Percentiles rank a stretch among this genome's conserved stretches.
Evolutionary conservation across 495 filamentous ascomycete species (phyloP).

Genomic region (Penicillium cosmopolitanum): DNA sequence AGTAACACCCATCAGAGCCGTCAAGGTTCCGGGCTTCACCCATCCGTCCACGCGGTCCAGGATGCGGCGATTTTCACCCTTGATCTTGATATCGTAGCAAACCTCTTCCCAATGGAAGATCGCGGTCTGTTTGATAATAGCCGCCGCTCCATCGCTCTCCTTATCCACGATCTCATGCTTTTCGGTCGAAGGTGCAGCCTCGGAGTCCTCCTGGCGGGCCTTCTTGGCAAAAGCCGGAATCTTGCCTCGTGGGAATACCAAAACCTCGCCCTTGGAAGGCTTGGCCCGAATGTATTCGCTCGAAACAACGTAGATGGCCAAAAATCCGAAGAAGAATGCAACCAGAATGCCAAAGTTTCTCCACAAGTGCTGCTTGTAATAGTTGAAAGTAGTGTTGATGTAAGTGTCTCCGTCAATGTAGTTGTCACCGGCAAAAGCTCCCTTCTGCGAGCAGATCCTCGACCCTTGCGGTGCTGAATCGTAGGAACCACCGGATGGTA

Average conservation of each 20-base stretch:
- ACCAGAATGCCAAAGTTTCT: conserved; percentile 82
- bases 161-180: conserved; percentile 58
- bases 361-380: conserved; percentile 68
- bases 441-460: conserved; percentile 63
- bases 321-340: conserved; percentile 71
- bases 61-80: conserved; percentile 71
- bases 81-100: conserved; percentile 89
- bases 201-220: conserved; percentile 41
- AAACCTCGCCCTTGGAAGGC: conserved; percentile 85
- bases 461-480: conserved; percentile 42
- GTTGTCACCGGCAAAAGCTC: conserved; percentile 59
- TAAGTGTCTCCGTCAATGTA: conserved; percentile 72
- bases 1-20: conserved; percentile 78
- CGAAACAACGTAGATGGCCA: conserved; percentile 65
- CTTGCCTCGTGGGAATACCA: conserved; percentile 81
- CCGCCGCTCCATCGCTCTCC: conserved; percentile 32
- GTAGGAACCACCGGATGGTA: conserved; percentile 61
- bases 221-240: conserved; percentile 63
- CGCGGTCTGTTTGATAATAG: conserved; percentile 59
- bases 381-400: conserved; percentile 61
- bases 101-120: conserved; percentile 89
- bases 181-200: conserved; percentile 31
- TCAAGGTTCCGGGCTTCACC: conserved; percentile 89
- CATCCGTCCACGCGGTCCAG: conserved; percentile 85
- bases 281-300: conserved; percentile 77